phyloP scores from a whole-genome alignment of 2,329 filamentous ascomycete species.

The Alternaria brassicicola region DNA sequence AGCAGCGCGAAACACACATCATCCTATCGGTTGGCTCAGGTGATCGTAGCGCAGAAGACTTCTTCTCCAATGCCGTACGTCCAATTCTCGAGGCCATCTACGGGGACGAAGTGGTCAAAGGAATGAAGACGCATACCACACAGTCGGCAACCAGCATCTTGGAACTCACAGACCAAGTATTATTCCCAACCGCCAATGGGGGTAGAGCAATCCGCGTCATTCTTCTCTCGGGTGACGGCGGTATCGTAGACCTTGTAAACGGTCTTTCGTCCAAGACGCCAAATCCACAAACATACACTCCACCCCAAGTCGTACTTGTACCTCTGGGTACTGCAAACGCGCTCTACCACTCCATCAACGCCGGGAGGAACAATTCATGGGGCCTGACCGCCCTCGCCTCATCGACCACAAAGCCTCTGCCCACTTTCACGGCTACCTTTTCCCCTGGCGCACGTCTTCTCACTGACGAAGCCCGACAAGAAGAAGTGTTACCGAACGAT shows the following conservation, averaged over 20 bases:
- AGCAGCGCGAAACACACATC: constrained; percentile 47
- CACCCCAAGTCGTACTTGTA: constrained; percentile 63
- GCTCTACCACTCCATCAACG: constrained; percentile 53
- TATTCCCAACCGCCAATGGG: constrained; percentile 60
- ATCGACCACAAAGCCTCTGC: constrained; percentile 46
- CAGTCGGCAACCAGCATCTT: constrained; percentile 67
- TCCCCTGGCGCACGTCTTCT: constrained; percentile 53
- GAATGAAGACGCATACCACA: constrained; percentile 67
- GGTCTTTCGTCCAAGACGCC: constrained; percentile 53
- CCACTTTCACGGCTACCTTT: constrained; percentile 53
- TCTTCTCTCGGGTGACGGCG: constrained; percentile 86
- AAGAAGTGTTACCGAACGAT: constrained; percentile 42
- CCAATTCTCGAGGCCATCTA: constrained; percentile 53
- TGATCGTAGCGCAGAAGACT: constrained; percentile 47
- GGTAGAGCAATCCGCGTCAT: constrained; percentile 60
- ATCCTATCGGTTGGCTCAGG: constrained; percentile 56
- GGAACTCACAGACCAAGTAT: constrained; percentile 61
- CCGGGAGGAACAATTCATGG: constrained; percentile 48
- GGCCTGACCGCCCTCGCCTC: constrained; percentile 50
- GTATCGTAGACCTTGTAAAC: constrained; percentile 82
- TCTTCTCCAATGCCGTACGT: constrained; percentile 48
- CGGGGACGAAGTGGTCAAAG: constrained; percentile 30
- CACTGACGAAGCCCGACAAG: constrained; percentile 53
- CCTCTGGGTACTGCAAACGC: constrained; percentile 61
- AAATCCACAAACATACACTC: constrained; percentile 39